Evolutionary conservation across 2,329 filamentous ascomycete species (phyloP).

Genomic region (Nemania serpens): DNA sequence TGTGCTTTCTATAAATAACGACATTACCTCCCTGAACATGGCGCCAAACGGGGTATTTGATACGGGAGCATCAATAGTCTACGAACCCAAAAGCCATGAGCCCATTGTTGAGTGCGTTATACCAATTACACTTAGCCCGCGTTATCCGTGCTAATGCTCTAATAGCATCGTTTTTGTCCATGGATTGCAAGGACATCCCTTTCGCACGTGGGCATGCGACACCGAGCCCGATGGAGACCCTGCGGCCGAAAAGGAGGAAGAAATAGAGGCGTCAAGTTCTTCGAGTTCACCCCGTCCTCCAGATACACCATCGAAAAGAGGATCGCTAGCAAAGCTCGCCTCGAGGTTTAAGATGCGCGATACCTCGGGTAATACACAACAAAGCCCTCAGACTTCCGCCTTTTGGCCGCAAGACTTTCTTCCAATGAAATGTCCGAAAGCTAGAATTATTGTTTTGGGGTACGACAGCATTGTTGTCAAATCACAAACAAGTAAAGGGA

Average conservation of each 20-base stretch:
- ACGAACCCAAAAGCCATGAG: neutral
- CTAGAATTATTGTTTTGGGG: neutral
- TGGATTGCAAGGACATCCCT: conserved; percentile 2
- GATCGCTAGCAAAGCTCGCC: too few relatives aligned
- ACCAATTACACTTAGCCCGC: neutral
- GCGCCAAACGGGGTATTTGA: neutral
- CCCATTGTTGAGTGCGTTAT: neutral
- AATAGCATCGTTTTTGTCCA: neutral
- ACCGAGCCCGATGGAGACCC: too few relatives aligned
- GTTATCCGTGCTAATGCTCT: too few relatives aligned
- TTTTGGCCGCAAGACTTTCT: conserved; percentile 1
- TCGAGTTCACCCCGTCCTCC: too few relatives aligned
- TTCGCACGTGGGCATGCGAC: neutral
- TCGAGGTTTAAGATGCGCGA: too few relatives aligned
- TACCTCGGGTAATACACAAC: too few relatives aligned
- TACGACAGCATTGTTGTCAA: neutral
- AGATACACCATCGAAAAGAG: too few relatives aligned
- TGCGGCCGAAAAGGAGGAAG: too few relatives aligned
- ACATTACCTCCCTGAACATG: too few relatives aligned
- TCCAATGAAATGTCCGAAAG: neutral
- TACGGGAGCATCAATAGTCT: neutral
- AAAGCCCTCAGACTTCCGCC: too few relatives aligned
- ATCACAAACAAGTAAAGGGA: neutral
- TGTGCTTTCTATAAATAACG: too few relatives aligned
- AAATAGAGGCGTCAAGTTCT: too few relatives aligned